Evolutionary conservation across 1,139 yeast genomes (phyloP), one percentile per base, ranked within the genome.

Genomic region (Lodderomyces orthopsilosis): DNA sequence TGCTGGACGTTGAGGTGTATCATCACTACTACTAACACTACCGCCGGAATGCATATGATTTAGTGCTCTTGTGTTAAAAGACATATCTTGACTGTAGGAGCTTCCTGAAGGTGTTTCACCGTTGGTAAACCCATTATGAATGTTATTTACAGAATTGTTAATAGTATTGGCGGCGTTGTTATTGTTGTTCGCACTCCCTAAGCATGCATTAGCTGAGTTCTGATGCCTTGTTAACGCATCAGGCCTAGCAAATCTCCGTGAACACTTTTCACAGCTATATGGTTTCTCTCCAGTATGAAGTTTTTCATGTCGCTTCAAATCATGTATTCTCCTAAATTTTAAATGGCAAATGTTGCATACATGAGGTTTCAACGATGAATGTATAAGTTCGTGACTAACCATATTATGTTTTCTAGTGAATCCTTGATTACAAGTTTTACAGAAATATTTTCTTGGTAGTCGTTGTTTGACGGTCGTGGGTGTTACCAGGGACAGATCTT

Each of bases 281-380:
- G 93, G 91, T 57, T 79, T 81, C 52, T 81, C 89, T 33, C 93
- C 93, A 0, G 90, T 78, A 56, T 87, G 95, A 28, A 83, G 68
- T 58, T 83, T 83, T 50, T 78, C 79, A 56, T 87, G 95, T 37
- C 95, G 70, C 56, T 81, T 84, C 52, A 86, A 69, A 59, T 87
- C 95, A 58, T 86, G 93, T 32, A 81, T 75, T 35, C 95, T 70
- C 47, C 94, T 73, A 58, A 87, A 87, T 52, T 73, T 75, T 41
- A 77, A 66, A 45, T 74, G 68, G 55, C 95, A 87, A 13, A 76
- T 74, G n/a, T 74, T 54, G 60, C 95, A 87, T 21, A 68, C 64
- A 62, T 77, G 88, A 2, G 91, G 90, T 57, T 81, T 83, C 46
- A 75, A 73, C 39, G 77, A 74, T 10, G 87, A 77, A 58, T 85